A percentile compares a stretch with the other conserved stretches of the same genome.
These are phyloP conservation scores for Dictyostelium citrinum DNA, from an alignment of 78 protist genomes.

Conservation along the genomic window DNA sequence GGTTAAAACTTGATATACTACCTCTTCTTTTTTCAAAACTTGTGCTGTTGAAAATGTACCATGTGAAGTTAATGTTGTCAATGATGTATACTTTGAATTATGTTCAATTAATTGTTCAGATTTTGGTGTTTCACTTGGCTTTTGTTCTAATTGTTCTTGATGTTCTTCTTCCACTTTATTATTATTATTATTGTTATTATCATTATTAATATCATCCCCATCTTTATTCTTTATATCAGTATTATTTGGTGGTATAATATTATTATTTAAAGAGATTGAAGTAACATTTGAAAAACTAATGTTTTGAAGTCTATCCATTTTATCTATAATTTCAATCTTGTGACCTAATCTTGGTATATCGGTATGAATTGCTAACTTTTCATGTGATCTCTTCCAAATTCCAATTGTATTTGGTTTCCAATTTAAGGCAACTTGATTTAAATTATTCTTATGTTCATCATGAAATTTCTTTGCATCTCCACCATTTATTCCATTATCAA, in stretches of 20 bases:
- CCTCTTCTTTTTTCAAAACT: slow-evolving; percentile 69
- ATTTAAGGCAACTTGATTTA: slow-evolving; percentile 69
- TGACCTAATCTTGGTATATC: slow-evolving; percentile 74
- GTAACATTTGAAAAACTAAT: slow-evolving; percentile 33
- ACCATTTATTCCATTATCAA: not conserved
- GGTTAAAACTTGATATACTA: slow-evolving; percentile 29
- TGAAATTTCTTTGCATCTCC: slow-evolving; percentile 3
- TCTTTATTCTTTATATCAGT: not conserved
- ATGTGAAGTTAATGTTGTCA: slow-evolving; percentile 41
- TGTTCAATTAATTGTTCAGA: not conserved
- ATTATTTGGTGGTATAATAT: not conserved
- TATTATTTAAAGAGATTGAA: not conserved
- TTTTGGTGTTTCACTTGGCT: not conserved
- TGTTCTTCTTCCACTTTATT: not conserved
- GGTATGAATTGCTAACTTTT: slow-evolving; percentile 73
- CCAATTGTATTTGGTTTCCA: slow-evolving; percentile 63
- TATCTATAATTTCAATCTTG: slow-evolving; percentile 66
- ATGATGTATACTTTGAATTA: slow-evolving; percentile 35
- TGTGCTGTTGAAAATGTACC: slow-evolving; percentile 48
- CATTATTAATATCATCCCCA: not conserved
- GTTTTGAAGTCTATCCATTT: slow-evolving; percentile 19
- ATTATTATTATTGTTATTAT: not conserved
- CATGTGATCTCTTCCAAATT: slow-evolving; percentile 71
- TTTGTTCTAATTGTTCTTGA: not conserved
- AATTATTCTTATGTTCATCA: slow-evolving; percentile 69